Evolutionary conservation across 768 basidiomycete genomes (phyloP), one percentile per base, ranked within the genome.

Genomic region (Auricularia sp.): DNA sequence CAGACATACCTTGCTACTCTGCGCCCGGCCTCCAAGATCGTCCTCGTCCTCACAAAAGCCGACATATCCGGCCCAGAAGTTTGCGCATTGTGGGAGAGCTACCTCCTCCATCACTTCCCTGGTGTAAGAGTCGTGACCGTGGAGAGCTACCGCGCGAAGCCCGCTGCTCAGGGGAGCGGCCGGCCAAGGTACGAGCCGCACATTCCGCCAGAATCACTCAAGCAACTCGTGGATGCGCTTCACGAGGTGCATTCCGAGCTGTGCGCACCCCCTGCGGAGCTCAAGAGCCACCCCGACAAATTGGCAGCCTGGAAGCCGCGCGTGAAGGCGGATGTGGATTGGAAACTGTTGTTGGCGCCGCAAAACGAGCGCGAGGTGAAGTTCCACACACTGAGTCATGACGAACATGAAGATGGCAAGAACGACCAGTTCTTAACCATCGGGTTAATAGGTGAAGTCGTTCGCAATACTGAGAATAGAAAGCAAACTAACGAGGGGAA

Each of bases 1-100:
- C 76, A 83, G 16, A 67, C 77, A 3, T 89, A 90, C 76, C 82
- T 97, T 39, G 34, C 64, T 8, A 54, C 72, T 47, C 67, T 72
- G 39, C 67, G 70, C 3, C 73, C 73, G 11, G 64, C 78, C 69
- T 77, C 72, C 34, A 81, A 77, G 66, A 76, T 86, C 64, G 84
- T 95, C 62, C 81, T 95, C 54, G 86, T 94, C 61, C 80, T 95
- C 8, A 94, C 93, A 18, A 95, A 98, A 73, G 85, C 87, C 24
- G 96, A 96, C 75, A 88, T 98, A 44, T 81, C 89, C 5, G 91
- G 92, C 16, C 81, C 83, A 13, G 77, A 72, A 35, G 81, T 87
- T 51, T 82, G 84, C 1, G 75, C 79, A 7, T 83, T 84, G 3
- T 94, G 93, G 92, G 79, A 80, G 13, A 71, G 76, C 2, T 86